Base-by-base conservation (phyloP, 2,329 filamentous ascomycete genomes). In the Beauveria bassiana region DNA sequence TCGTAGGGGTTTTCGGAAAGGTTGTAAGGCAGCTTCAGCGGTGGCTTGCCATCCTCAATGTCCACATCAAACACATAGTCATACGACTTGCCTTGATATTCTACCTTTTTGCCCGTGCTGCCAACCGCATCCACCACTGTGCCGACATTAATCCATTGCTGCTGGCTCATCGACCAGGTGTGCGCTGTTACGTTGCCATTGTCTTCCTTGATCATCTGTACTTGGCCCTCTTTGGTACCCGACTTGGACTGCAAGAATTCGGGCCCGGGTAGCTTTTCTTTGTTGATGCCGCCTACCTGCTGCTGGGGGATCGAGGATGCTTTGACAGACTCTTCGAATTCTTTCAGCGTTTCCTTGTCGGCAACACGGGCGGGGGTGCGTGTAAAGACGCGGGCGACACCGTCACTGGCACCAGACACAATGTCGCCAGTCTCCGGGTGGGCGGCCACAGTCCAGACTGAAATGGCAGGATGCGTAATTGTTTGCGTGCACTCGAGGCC, bases 21-120 rank as follows among this genome's bases (percentile, higher is more conserved):
- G 71, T 98, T 97, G 75, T 90, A 98, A 0, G 93, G 92, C n/a
- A 98, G 81, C 74, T 97, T 97, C 51, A 98, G 79, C 0, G 93
- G 86, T 14, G 93, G 93, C 70, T 96, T 93, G 58, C 92, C 93
- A 69, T 97, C 93, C 72, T 96, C 91, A 64, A 97, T 96, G 68
- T 96, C 93, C 28, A 97, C 93, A 70, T 97, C 93, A 67, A 98
- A 98, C 9, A 99, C 93, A 69, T 89, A 97, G 71, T 99, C 95
- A 72, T 96, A 99, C 64, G 93, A 90, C 70, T 96, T 85, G 38
- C 93, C 93, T 1, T 90, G 80, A 70, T 93, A 88, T 62, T 87
- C 81, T 8, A 86, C 85, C 75, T 93, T 92, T 62, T 86, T 86
- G 12, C 91, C 90, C 66, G 86, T 91, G 70, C 91, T 96, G 43